phyloP scores from a whole-genome alignment of 768 basidiomycete genomes.

The Suillus hirtellus region DNA sequence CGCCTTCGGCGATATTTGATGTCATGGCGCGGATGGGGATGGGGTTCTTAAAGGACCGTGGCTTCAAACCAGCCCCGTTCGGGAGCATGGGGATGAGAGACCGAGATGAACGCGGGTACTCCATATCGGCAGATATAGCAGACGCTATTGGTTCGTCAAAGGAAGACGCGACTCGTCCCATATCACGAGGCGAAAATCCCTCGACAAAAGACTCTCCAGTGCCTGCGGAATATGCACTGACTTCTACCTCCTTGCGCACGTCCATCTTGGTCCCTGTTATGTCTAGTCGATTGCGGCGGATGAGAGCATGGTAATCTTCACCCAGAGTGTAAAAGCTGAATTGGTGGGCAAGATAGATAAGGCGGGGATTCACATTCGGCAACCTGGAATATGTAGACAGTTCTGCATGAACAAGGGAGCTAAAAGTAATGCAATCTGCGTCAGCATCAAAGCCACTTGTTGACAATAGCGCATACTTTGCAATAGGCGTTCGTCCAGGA shows the following conservation, averaged over 20 bases:
- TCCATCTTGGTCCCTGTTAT: constrained; percentile 59
- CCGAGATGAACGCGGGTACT: constrained; percentile 39
- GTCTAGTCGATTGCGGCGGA: constrained; percentile 62
- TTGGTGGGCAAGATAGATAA: constrained; percentile 84
- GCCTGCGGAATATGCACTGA: constrained; percentile 49
- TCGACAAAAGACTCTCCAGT: constrained; percentile 54
- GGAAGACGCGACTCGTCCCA: constrained; percentile 43
- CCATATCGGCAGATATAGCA: constrained; percentile 67
- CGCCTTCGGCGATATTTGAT: constrained; percentile 49
- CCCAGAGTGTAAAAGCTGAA: constrained; percentile 78
- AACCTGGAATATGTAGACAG: constrained; percentile 71
- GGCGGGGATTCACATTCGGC: constrained; percentile 60
- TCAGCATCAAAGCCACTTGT: constrained; percentile 15
- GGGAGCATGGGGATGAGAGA: constrained; percentile 77
- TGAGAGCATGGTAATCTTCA: constrained; percentile 79
- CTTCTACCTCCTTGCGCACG: constrained; percentile 71
- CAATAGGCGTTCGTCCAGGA: constrained; percentile 8
- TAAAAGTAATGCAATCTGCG: constrained; percentile 24
- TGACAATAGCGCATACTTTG: constrained; percentile 9
- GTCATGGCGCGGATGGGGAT: constrained; percentile 61
- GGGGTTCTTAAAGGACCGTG: constrained; percentile 41
- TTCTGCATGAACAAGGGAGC: constrained; percentile 79
- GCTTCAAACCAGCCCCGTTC: constrained; percentile 55
- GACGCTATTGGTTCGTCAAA: constrained; percentile 78
- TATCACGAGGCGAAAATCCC: constrained; percentile 47